Evolutionary conservation across 1,284 basidiomycete genomes (phyloP).

Genomic region (Sporisorium scitamineum): DNA sequence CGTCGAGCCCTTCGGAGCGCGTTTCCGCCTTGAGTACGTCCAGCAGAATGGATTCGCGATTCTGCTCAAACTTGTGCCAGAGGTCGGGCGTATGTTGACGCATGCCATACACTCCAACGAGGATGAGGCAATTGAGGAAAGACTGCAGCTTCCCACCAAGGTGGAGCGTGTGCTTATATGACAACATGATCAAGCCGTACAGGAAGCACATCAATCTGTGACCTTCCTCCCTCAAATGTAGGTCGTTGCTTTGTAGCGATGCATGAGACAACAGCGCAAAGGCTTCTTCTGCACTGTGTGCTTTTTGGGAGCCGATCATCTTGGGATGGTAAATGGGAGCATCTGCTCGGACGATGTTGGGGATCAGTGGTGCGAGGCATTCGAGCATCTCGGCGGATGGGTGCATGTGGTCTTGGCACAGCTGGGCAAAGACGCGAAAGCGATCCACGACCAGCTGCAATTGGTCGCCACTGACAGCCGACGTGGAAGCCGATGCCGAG

Average conservation of each 20-base stretch:
- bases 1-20: slow-evolving; percentile 3
- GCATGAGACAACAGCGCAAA: slow-evolving; percentile 29
- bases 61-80: slow-evolving; percentile 26
- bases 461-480: slow-evolving; percentile 33
- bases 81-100: slow-evolving; percentile 33
- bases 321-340: slow-evolving; percentile 35
- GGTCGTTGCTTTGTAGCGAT: slow-evolving; percentile 20
- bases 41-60: slow-evolving; percentile 29
- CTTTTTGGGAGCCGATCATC: slow-evolving; percentile 32
- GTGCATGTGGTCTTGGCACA: slow-evolving; percentile 36
- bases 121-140: slow-evolving; percentile 35
- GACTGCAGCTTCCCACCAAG: slow-evolving; percentile 23
- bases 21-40: slow-evolving; percentile 32
- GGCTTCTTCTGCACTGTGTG: slow-evolving; percentile 34
- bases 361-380: slow-evolving; percentile 16
- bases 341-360: slow-evolving; percentile 17
- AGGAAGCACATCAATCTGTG: slow-evolving; percentile 30
- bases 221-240: slow-evolving; percentile 25
- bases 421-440: slow-evolving; percentile 35
- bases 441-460: slow-evolving; percentile 33
- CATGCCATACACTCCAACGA: slow-evolving; percentile 24
- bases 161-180: slow-evolving; percentile 37
- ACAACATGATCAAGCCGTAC: slow-evolving; percentile 35
- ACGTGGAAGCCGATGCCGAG: slow-evolving; percentile 16
- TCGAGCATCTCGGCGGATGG: slow-evolving; percentile 32